Conservation (phyloP, 768 basidiomycete genomes). For the Fomitopsis serialis region DNA sequence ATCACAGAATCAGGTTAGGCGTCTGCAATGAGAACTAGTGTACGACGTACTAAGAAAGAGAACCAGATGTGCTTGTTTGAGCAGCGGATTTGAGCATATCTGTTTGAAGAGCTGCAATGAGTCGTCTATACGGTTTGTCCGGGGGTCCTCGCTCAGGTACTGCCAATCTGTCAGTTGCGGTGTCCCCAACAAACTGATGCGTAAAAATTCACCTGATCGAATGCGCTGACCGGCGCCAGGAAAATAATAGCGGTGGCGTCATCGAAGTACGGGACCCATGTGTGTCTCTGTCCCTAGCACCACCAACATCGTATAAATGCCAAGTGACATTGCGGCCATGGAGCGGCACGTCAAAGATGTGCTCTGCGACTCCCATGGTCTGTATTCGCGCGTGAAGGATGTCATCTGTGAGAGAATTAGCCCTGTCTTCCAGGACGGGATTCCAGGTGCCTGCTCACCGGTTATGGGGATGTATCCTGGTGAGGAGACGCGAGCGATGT, state of each 20-base stretch:
- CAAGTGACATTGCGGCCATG: conserved; percentile 75
- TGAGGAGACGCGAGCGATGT: conserved; percentile 67
- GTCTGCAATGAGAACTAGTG: conserved; percentile 32
- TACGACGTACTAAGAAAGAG: conserved; percentile 63
- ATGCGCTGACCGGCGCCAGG: conserved; percentile 79
- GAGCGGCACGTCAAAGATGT: conserved; percentile 75
- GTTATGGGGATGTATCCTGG: conserved; percentile 70
- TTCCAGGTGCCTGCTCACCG: conserved; percentile 35
- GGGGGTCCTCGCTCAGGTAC: conserved; percentile 85
- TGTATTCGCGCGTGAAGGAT: conserved; percentile 87
- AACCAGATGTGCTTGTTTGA: conserved; percentile 51
- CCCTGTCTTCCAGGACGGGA: background rate
- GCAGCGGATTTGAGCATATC: conserved; percentile 74
- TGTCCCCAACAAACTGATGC: background rate
- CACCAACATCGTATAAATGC: conserved; percentile 81
- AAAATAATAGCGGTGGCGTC: conserved; percentile 83
- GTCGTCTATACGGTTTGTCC: conserved; percentile 82
- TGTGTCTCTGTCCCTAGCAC: conserved; percentile 74
- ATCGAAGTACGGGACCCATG: conserved; percentile 86
- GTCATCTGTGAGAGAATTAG: conserved; percentile 47
- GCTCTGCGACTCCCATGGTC: conserved; percentile 85
- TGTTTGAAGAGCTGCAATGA: conserved; percentile 85
- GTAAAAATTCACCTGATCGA: conserved; percentile 59
- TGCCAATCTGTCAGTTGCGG: conserved; percentile 21
- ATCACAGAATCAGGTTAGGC: background rate